Conservation (phyloP, 2,329 filamentous ascomycete species). For the Cladosporium cucumerinum region DNA sequence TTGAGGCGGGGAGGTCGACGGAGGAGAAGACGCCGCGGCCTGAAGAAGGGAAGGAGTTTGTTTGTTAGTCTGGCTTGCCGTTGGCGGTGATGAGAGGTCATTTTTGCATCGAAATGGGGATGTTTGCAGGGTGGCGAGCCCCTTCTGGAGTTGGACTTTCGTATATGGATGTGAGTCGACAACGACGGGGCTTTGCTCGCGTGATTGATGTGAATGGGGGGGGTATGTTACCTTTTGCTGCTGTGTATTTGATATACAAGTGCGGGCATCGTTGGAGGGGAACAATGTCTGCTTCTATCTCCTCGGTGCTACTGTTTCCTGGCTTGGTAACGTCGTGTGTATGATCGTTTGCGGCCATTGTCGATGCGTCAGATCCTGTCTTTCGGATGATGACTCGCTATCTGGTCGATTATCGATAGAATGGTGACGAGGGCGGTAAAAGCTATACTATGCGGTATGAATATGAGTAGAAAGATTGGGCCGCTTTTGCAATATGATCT, state of each 20-base stretch:
- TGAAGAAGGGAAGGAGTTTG: conserved; percentile 27
- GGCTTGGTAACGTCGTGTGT: not conserved
- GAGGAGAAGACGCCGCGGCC: conserved; percentile 54
- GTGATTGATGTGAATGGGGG: not conserved
- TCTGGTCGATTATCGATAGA: not conserved
- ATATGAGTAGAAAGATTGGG: not conserved
- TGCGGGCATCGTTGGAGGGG: conserved; percentile 2
- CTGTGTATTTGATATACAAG: conserved; percentile 7
- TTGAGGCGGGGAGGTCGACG: conserved; percentile 45
- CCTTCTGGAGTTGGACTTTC: no score
- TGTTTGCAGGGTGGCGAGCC: not conserved
- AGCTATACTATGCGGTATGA: not conserved
- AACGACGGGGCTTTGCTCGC: not conserved
- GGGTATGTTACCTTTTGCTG: conserved; percentile 3
- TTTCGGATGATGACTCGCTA: not conserved
- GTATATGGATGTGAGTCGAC: not conserved
- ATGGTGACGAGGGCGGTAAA: not conserved
- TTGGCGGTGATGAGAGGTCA: not conserved
- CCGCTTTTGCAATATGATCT: not conserved
- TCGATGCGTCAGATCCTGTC: not conserved
- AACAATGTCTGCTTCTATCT: not conserved
- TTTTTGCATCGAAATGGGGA: no score
- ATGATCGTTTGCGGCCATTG: not conserved
- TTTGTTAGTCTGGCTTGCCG: not conserved
- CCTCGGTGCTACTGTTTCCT: not conserved